Base-by-base conservation (phyloP, 306 rosid species). In the Rosa lucieae region DNA sequence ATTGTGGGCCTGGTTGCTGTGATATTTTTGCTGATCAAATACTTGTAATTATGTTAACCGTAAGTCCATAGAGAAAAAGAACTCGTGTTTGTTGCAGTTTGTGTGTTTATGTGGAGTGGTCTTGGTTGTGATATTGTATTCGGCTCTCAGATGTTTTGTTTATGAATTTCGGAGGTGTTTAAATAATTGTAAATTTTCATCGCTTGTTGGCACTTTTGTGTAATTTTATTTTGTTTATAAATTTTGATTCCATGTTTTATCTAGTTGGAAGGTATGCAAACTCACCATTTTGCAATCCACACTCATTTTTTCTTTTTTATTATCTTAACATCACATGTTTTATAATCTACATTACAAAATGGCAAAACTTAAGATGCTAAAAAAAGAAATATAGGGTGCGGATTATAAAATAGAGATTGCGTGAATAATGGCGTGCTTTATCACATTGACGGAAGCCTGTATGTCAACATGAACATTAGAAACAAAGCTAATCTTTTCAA, bases 1-100 rank as follows among this genome's bases (percentile, higher is more conserved):
- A 93, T 95, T 42, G 93, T 93, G 62, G 88, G 71, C 82, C 89
- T 95, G 82, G 81, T 87, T 6, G 89, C 85, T 71, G 93, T 88
- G 72, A 79, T 91, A 83, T 95, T 77, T 81, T 81, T 95, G 65
- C 77, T 95, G 81, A 63, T 93, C 79, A 95, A 91, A 81, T 91
- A 85, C 78, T 88, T 95, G 97, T 93, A 93, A 81, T 29, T 69
- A 53, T 55, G 29, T 43, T 65, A 77, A 43, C 79, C 12, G n/a
- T 21, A 39, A 43, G 11, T 73, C 8, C 58, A 52, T 83, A 78
- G 49, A 44, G 61, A 72, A 69, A 67, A 56, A 43, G 48, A 61
- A 46, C 48, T 72, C 15, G 23, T 70, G 39, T 68, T 39, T 18
- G 47, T 39, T 67, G 26, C 1, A 21, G 18, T 26, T 20, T 75